phyloP scores from a whole-genome alignment of 345 rosid genomes.

The Corchorus olitorius region DNA sequence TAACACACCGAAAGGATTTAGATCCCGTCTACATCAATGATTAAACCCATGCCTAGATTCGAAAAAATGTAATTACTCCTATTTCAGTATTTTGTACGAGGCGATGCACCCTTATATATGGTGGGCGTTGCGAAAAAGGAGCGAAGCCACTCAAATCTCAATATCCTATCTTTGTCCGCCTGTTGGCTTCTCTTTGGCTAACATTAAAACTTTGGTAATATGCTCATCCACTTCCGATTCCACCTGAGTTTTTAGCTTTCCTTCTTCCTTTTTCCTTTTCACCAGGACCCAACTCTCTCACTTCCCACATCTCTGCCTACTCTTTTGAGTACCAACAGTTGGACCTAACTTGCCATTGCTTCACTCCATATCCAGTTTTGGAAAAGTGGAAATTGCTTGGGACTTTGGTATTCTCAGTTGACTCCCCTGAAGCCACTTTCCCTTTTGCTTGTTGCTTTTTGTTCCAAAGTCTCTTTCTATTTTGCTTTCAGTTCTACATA shows the following conservation, averaged over 20 bases:
- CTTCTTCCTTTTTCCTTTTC: background rate
- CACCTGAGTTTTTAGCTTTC: background rate
- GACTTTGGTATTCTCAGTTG: background rate
- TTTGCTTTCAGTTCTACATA: background rate
- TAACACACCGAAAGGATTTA: too few species aligned
- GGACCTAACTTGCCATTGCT: background rate
- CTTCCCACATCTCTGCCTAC: background rate
- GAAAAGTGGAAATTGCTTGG: background rate
- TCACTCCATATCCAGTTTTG: background rate
- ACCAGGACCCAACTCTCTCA: background rate
- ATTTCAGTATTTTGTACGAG: too few species aligned
- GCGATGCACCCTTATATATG: background rate
- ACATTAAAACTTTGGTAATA: background rate
- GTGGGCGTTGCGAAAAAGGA: background rate
- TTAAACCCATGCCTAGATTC: too few species aligned
- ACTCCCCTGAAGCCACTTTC: background rate
- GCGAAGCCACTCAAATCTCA: constrained; percentile 1
- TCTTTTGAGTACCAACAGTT: background rate
- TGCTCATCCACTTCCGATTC: background rate
- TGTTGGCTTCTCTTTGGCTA: background rate
- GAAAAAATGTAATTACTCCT: too few species aligned
- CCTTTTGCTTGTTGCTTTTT: background rate
- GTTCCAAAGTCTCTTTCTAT: too few species aligned
- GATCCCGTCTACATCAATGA: too few species aligned
- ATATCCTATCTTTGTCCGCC: background rate